A percentile compares a stretch with the other conserved stretches of the same genome.
Evolutionary conservation across 768 basidiomycete species (phyloP).

Genomic region (Tephrocybe rancida): DNA sequence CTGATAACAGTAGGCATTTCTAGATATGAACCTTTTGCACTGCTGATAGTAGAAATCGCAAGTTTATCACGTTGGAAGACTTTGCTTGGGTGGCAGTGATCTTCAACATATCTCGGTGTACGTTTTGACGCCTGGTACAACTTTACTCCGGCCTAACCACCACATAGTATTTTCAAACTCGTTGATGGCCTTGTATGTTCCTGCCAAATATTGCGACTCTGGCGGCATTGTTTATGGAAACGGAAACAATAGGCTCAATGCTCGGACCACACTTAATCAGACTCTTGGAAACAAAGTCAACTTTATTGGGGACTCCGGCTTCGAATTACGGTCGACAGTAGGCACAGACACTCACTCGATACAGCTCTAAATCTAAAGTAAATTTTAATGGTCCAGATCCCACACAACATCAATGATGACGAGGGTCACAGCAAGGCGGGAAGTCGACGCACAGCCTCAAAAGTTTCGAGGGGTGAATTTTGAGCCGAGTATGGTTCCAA

Average conservation of each 20-base stretch:
- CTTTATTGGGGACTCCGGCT: no score
- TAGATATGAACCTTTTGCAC: neutral
- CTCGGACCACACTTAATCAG: neutral
- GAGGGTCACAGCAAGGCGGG: no score
- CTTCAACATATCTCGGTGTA: neutral
- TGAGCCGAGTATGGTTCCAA: no score
- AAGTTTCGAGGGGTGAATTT: no score
- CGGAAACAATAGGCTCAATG: neutral
- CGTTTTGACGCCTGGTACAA: neutral
- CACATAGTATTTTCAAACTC: neutral
- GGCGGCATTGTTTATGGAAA: neutral
- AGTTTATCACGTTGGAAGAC: neutral
- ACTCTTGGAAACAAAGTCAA: no score
- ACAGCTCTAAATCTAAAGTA: no score
- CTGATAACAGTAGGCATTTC: neutral
- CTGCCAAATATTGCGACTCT: neutral
- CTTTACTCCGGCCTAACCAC: neutral
- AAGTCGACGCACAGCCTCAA: no score
- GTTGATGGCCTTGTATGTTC: neutral
- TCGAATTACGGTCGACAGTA: no score
- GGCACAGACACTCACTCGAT: no score
- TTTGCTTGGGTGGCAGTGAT: neutral
- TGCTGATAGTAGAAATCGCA: neutral
- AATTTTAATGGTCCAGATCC: no score
- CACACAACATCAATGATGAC: no score